phyloP scores from a whole-genome alignment of 2,329 filamentous ascomycete genomes.

The Claviceps purpurea region DNA sequence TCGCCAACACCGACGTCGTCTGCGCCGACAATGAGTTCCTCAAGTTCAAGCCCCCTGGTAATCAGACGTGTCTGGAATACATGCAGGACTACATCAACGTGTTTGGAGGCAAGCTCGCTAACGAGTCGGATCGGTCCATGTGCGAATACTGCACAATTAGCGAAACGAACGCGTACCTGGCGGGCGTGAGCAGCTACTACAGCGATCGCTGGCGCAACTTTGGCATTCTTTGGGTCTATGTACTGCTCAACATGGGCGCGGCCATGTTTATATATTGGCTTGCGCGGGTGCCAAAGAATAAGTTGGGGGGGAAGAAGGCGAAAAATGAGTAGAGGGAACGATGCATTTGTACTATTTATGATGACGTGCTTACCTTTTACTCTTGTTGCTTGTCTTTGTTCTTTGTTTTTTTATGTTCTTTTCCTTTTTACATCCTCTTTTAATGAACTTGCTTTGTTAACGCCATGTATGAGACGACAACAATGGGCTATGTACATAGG shows the following conservation, averaged over 20 bases:
- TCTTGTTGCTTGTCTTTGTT: no score
- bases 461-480: no score
- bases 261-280: constrained; percentile 45
- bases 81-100: constrained; percentile 33
- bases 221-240: constrained; percentile 47
- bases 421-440: no score
- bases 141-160: constrained; percentile 44
- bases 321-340: constrained; percentile 10
- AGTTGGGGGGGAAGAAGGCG: constrained; percentile 20
- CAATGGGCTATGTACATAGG: no score
- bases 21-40: constrained; percentile 62
- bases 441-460: no score
- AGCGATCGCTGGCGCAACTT: constrained; percentile 54
- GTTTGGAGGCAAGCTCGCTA: constrained; percentile 39
- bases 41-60: constrained; percentile 45
- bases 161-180: constrained; percentile 39
- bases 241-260: constrained; percentile 43
- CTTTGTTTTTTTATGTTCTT: no score
- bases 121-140: constrained; percentile 28
- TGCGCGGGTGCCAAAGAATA: constrained; percentile 35
- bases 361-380: no score
- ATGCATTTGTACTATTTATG: no score
- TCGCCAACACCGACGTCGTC: constrained; percentile 51
- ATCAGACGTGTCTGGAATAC: constrained; percentile 48
- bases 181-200: constrained; percentile 37